Evolutionary conservation across 352 stramenopile genomes (phyloP).

Genomic region (Phytophthora fragariae): DNA sequence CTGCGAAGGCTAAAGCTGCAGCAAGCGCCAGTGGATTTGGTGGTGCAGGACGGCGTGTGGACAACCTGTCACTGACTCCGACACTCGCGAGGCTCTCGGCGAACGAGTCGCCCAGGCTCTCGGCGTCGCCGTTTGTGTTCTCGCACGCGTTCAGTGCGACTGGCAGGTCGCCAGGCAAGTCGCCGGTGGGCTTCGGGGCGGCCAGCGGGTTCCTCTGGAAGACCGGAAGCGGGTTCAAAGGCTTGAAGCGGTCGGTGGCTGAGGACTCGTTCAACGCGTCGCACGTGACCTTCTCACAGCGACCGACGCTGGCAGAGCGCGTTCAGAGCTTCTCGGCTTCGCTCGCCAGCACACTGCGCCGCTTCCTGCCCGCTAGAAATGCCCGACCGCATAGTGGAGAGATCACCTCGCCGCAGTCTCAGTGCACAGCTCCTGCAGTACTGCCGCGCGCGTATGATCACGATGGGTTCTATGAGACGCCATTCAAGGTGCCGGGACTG

Average conservation of each 20-base stretch:
- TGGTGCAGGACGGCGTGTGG: slow-evolving; percentile 13
- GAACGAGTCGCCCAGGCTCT: slow-evolving; percentile 27
- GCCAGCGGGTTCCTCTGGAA: slow-evolving; percentile 34
- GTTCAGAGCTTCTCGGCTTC: slow-evolving; percentile 53
- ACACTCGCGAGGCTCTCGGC: slow-evolving; percentile 39
- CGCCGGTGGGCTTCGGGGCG: slow-evolving; percentile 21
- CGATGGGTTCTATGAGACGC: slow-evolving; percentile 46
- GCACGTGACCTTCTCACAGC: slow-evolving; percentile 13
- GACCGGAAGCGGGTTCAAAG: slow-evolving; percentile 17
- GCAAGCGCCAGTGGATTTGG: neutral
- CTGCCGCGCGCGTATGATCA: slow-evolving; percentile 56
- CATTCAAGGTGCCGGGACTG: slow-evolving; percentile 31
- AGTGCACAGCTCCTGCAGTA: slow-evolving; percentile 44
- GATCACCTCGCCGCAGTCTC: slow-evolving; percentile 56
- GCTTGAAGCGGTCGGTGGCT: slow-evolving; percentile 14
- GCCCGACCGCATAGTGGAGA: slow-evolving; percentile 11
- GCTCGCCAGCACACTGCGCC: slow-evolving; percentile 48
- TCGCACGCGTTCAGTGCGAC: slow-evolving; percentile 8
- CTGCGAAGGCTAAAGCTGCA: slow-evolving; percentile 6
- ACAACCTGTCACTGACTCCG: slow-evolving; percentile 39
- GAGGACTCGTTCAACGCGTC: slow-evolving; percentile 17
- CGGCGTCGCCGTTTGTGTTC: slow-evolving; percentile 31
- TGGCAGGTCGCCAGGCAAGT: slow-evolving; percentile 26
- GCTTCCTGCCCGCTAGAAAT: slow-evolving; percentile 37
- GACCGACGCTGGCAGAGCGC: slow-evolving; percentile 36